These are phyloP conservation scores for Neurospora tetraspora DNA, from an alignment of 495 filamentous ascomycete species.

Conservation along the genomic window DNA sequence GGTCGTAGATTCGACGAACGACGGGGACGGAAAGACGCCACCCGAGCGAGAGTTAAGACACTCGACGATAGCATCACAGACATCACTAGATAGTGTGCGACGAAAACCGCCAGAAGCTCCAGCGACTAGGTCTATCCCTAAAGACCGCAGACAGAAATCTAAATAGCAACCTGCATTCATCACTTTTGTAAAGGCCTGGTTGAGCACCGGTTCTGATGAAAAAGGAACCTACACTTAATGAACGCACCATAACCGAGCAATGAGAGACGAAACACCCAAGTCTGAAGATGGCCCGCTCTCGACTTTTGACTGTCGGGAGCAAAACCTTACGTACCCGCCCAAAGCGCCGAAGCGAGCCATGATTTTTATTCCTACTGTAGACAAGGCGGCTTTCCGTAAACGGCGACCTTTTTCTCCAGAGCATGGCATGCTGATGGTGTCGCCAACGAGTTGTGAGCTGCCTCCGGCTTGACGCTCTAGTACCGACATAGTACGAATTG, in stretches of 20 bases:
- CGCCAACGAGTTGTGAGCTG: not conserved
- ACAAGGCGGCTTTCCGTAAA: not conserved
- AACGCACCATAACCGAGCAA: not conserved
- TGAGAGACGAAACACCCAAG: not conserved
- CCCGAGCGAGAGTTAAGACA: not conserved
- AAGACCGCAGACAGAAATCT: not conserved
- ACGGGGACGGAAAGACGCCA: not conserved
- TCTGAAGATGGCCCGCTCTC: not conserved
- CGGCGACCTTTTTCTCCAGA: not conserved
- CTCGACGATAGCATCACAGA: not conserved
- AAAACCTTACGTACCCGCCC: not conserved
- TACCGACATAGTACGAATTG: not conserved
- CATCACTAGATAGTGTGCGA: not conserved
- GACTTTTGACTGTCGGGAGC: not conserved
- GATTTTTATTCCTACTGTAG: not conserved
- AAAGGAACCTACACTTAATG: too few relatives aligned
- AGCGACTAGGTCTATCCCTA: not conserved
- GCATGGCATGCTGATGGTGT: not conserved
- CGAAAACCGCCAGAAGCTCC: not conserved
- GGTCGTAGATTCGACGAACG: not conserved
- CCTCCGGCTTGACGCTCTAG: not conserved
- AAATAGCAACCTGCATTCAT: not conserved
- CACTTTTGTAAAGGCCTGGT: too few relatives aligned
- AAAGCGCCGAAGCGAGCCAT: not conserved
- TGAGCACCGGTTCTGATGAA: too few relatives aligned